These are phyloP conservation scores for Crepidotus variabilis DNA, from an alignment of 768 basidiomycete species.

Conservation along the genomic window DNA sequence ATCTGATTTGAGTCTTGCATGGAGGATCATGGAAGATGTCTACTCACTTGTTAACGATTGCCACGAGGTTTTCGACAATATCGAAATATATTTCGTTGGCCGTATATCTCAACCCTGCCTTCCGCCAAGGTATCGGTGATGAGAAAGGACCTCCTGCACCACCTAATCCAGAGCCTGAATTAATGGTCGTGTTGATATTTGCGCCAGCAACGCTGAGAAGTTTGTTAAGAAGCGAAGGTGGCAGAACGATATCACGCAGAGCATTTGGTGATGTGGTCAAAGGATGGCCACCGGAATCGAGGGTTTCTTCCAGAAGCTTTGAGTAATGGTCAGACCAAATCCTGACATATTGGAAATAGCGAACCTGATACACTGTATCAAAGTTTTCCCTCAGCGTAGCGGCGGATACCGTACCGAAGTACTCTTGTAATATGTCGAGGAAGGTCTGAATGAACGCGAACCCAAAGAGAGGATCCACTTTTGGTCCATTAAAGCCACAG, in stretches of 20 bases:
- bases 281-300: conserved; percentile 90
- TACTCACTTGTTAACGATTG: conserved; percentile 71
- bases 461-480: conserved; percentile 87
- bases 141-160: conserved; percentile 59
- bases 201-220: conserved; percentile 51
- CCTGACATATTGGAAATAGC: conserved; percentile 10
- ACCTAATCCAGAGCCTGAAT: conserved; percentile 39
- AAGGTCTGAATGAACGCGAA: conserved; percentile 89
- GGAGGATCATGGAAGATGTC: background rate
- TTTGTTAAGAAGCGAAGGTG: conserved; percentile 83
- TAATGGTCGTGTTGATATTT: conserved; percentile 44
- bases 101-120: conserved; percentile 75
- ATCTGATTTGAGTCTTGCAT: conserved; percentile 4
- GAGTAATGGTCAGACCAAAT: background rate
- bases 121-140: conserved; percentile 92
- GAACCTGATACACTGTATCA: conserved; percentile 90
- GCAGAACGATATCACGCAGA: conserved; percentile 89
- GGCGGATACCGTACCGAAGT: conserved; percentile 82
- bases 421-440: conserved; percentile 77
- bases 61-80: conserved; percentile 76
- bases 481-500: conserved; percentile 13
- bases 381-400: conserved; percentile 86
- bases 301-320: conserved; percentile 91
- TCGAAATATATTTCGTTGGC: conserved; percentile 95
- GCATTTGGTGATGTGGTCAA: conserved; percentile 88